These are phyloP conservation scores for Kazachstania bromeliacearum DNA, from an alignment of 805 yeast species.

Conservation along the genomic window DNA sequence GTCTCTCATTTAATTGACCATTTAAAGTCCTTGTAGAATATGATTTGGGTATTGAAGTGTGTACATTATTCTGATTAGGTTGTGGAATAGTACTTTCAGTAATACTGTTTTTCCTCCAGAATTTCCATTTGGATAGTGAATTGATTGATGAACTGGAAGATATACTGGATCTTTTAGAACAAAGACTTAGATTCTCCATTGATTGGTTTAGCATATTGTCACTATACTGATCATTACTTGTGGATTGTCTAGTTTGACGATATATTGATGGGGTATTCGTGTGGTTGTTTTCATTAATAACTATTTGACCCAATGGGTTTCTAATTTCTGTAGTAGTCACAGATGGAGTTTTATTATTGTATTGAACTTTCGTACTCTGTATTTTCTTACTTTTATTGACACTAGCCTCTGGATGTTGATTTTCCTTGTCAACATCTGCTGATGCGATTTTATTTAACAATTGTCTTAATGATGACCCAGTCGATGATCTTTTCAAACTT, in stretches of 20 bases:
- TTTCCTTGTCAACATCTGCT: conserved; percentile 11
- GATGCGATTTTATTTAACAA: conserved; percentile 21
- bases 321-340: neutral
- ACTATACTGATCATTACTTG: neutral
- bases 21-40: neutral
- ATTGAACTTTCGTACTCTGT: conserved; percentile 1
- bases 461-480: conserved; percentile 27
- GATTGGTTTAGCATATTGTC: neutral
- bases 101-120: conserved; percentile 25
- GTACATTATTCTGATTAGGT: neutral
- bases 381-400: neutral
- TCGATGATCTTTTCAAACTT: conserved; percentile 21
- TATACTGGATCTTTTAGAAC: conserved; percentile 11
- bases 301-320: neutral
- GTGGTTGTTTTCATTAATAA: neutral
- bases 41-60: conserved; percentile 1
- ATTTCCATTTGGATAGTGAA: conserved; percentile 24
- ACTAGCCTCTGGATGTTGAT: conserved; percentile 1
- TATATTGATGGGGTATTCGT: neutral
- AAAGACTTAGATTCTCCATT: conserved; percentile 5
- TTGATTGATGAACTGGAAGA: conserved; percentile 15
- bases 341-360: neutral
- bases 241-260: neutral
- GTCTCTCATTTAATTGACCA: conserved; percentile 3
- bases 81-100: neutral